Evolutionary conservation across 169 alveolate genomes (phyloP).

Genomic region (Cryptosporidium meleagridis): DNA sequence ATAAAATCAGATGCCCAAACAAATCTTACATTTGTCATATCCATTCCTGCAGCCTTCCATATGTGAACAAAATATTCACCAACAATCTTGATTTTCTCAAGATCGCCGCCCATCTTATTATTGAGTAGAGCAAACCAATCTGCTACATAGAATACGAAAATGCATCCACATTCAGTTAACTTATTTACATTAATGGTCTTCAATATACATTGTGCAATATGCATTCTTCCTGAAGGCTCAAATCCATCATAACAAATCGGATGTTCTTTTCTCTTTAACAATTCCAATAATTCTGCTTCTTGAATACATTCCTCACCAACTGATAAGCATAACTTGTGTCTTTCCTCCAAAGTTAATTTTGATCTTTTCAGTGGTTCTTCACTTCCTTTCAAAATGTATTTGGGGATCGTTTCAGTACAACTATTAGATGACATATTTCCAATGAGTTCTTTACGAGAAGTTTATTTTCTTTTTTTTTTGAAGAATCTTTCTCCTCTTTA

Average conservation of each 20-base stretch:
- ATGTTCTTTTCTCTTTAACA: conserved; percentile 82
- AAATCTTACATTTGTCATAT: conserved; percentile 95
- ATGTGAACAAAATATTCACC: conserved; percentile 98
- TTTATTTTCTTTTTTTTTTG: neutral
- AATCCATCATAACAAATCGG: conserved; percentile 99
- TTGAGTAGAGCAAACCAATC: conserved; percentile 99
- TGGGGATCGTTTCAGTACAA: conserved; percentile 19
- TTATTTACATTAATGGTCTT: conserved; percentile 91
- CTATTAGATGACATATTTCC: conserved; percentile 14
- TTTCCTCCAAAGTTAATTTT: conserved; percentile 77
- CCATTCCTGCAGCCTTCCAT: conserved; percentile 99
- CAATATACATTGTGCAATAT: conserved; percentile 97
- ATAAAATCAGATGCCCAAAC: conserved; percentile 99
- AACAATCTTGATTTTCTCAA: conserved; percentile 92
- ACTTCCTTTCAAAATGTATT: conserved; percentile 54
- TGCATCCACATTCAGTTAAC: conserved; percentile 95
- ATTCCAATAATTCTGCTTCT: conserved; percentile 83
- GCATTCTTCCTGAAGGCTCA: conserved; percentile 99
- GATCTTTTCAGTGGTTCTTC: conserved; percentile 49
- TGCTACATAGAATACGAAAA: conserved; percentile 99
- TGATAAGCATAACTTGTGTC: conserved; percentile 79
- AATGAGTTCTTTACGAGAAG: neutral
- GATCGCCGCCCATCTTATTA: conserved; percentile 98
- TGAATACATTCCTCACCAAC: conserved; percentile 86
- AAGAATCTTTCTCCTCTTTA: neutral